phyloP scores from a whole-genome alignment of 2,329 filamentous ascomycete species.

The Monilinia vaccinii-corymbosi region DNA sequence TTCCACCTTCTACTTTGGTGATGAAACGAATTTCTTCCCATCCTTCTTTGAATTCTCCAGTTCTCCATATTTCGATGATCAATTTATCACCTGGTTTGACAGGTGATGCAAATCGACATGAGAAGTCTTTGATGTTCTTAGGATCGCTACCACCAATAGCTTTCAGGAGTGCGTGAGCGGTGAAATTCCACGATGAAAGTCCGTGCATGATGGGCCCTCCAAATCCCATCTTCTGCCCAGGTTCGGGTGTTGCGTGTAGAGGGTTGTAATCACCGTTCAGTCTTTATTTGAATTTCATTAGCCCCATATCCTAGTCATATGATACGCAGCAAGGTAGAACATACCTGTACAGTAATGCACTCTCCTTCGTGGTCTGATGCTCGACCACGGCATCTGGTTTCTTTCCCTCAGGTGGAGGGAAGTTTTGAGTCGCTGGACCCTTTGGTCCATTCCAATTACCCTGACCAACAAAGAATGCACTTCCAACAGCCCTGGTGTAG shows the following conservation, averaged over 20 bases:
- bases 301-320: neutral
- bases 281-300: constrained; percentile 37
- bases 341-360: constrained; percentile 63
- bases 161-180: constrained; percentile 64
- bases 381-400: constrained; percentile 61
- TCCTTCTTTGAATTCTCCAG: constrained; percentile 54
- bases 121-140: constrained; percentile 76
- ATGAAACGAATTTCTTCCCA: constrained; percentile 81
- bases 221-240: constrained; percentile 83
- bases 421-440: constrained; percentile 71
- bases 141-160: constrained; percentile 68
- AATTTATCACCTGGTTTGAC: constrained; percentile 79
- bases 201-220: constrained; percentile 85
- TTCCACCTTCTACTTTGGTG: constrained; percentile 68
- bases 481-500: constrained; percentile 50
- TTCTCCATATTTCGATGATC: constrained; percentile 72
- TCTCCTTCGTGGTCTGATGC: constrained; percentile 62
- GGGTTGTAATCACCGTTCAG: constrained; percentile 95
- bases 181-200: constrained; percentile 77
- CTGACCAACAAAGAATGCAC: constrained; percentile 60
- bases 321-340: constrained; percentile 5
- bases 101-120: constrained; percentile 77
- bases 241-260: constrained; percentile 78
- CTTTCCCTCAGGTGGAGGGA: constrained; percentile 64
- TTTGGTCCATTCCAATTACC: constrained; percentile 82